Conservation (phyloP, 2,329 filamentous ascomycete species). For the Monilinia fructicola region DNA sequence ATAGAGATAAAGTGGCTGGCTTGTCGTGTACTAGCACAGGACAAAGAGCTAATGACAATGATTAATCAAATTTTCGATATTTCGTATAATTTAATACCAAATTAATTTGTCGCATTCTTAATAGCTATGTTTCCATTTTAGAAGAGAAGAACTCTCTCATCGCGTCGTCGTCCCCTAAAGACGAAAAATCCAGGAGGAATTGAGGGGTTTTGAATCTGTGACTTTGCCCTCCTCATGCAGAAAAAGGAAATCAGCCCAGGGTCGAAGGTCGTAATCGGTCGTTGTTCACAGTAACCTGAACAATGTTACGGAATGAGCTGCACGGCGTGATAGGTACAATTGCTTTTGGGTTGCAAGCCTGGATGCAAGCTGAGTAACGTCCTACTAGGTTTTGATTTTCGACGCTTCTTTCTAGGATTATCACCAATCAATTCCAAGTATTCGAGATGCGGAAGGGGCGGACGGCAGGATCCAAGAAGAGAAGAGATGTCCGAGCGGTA, state of each 20-base stretch:
- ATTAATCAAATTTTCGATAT: background rate
- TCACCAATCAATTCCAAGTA: slow-evolving; percentile 3
- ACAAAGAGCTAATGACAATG: background rate
- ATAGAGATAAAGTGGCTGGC: background rate
- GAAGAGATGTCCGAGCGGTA: slow-evolving; percentile 4
- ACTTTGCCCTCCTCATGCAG: slow-evolving; percentile 13
- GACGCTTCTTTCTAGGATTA: background rate
- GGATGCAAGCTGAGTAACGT: slow-evolving; percentile 13
- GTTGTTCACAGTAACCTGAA: background rate
- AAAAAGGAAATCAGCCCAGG: background rate
- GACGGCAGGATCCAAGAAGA: background rate
- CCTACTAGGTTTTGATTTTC: slow-evolving; percentile 11
- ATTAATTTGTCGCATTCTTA: slow-evolving; percentile 21
- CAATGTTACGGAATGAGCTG: background rate
- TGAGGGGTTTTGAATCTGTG: slow-evolving; percentile 14
- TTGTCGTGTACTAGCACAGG: background rate
- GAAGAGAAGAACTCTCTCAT: slow-evolving; percentile 2
- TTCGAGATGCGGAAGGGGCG: slow-evolving; percentile 7
- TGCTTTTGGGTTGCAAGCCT: background rate
- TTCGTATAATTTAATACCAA: background rate
- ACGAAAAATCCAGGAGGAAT: slow-evolving; percentile 1
- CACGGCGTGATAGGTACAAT: slow-evolving; percentile 1
- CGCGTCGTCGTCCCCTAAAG: slow-evolving; percentile 6
- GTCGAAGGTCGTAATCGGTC: slow-evolving; percentile 1
- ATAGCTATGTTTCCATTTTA: background rate